Evolutionary conservation across 2,329 filamentous ascomycete species (phyloP).

Genomic region (Fonsecaea nubica): DNA sequence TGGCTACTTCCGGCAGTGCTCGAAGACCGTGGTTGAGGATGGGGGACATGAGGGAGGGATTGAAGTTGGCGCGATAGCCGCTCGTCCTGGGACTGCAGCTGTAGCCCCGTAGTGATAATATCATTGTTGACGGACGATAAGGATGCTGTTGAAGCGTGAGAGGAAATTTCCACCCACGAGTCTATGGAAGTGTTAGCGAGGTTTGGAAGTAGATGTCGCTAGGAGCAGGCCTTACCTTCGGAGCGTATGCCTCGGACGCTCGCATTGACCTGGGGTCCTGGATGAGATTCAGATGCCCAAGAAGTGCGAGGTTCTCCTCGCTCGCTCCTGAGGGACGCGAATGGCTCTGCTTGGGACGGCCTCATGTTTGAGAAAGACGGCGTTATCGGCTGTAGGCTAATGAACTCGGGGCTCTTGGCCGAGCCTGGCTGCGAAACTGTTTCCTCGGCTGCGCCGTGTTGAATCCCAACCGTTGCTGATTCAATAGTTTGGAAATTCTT

Average conservation of each 20-base stretch:
- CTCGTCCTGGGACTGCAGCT: conserved; percentile 68
- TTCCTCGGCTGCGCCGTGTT: background rate
- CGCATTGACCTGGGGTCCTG: conserved; percentile 16
- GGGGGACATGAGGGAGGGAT: conserved; percentile 41
- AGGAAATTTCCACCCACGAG: conserved; percentile 95
- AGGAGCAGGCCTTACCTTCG: conserved; percentile 35
- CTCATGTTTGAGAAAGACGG: conserved; percentile 27
- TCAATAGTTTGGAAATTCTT: background rate
- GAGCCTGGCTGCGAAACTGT: background rate
- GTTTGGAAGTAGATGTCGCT: conserved; percentile 37
- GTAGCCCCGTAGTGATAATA: conserved; percentile 86
- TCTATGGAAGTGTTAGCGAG: conserved; percentile 65
- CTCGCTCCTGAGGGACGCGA: conserved; percentile 32
- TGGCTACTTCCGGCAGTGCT: conserved; percentile 73
- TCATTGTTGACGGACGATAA: conserved; percentile 78
- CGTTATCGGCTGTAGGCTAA: conserved; percentile 1
- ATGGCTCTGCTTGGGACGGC: conserved; percentile 33
- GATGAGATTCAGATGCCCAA: conserved; percentile 22
- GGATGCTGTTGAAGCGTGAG: conserved; percentile 91
- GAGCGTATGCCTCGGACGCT: conserved; percentile 36
- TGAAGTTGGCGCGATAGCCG: conserved; percentile 65
- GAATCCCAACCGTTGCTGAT: background rate
- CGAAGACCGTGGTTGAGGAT: conserved; percentile 51
- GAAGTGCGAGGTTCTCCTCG: conserved; percentile 25
- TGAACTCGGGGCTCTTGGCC: background rate